Percentiles rank a stretch among this genome's conserved stretches.
Conservation (phyloP, 2,329 filamentous ascomycete species). For the Aaosphaeria arxii region DNA sequence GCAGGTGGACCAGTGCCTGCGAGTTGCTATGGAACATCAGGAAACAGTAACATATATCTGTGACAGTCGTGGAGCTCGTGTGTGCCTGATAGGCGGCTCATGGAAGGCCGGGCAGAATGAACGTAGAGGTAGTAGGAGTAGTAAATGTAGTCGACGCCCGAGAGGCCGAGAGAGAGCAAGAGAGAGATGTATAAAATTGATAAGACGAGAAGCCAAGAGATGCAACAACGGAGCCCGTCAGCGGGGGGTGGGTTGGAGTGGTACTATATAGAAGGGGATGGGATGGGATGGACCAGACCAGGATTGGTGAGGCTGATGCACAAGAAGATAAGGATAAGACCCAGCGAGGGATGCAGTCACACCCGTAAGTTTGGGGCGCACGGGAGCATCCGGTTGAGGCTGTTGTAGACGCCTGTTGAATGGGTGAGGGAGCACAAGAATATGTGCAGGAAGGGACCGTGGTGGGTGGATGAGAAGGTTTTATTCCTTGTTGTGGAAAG, state of each 20-base stretch:
- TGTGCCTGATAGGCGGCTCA: slow-evolving; percentile 22
- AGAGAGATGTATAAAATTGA: slow-evolving; percentile 1
- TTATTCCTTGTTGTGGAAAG: no score
- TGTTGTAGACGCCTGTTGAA: not conserved
- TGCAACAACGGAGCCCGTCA: slow-evolving; percentile 17
- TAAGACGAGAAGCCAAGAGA: slow-evolving; percentile 9
- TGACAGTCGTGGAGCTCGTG: slow-evolving; percentile 25
- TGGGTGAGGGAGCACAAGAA: slow-evolving; percentile 3
- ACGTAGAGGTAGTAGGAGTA: slow-evolving; percentile 6
- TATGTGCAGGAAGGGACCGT: not conserved
- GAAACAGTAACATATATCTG: slow-evolving; percentile 20
- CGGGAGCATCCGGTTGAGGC: slow-evolving; percentile 28
- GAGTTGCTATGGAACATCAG: slow-evolving; percentile 37
- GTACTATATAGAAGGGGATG: slow-evolving; percentile 23
- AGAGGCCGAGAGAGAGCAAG: slow-evolving; percentile 1
- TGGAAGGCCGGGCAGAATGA: slow-evolving; percentile 23
- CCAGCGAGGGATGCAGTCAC: slow-evolving; percentile 12
- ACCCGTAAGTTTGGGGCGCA: slow-evolving; percentile 18
- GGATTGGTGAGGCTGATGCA: slow-evolving; percentile 21
- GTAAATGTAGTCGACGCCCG: no score
- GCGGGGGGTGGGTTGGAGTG: slow-evolving; percentile 16
- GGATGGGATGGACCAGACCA: slow-evolving; percentile 12
- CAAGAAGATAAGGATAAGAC: slow-evolving; percentile 28
- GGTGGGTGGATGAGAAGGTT: not conserved
- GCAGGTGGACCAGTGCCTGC: slow-evolving; percentile 24